Base-by-base conservation (phyloP, 441 rosid species). In the Pelargonium fulgidum region DNA sequence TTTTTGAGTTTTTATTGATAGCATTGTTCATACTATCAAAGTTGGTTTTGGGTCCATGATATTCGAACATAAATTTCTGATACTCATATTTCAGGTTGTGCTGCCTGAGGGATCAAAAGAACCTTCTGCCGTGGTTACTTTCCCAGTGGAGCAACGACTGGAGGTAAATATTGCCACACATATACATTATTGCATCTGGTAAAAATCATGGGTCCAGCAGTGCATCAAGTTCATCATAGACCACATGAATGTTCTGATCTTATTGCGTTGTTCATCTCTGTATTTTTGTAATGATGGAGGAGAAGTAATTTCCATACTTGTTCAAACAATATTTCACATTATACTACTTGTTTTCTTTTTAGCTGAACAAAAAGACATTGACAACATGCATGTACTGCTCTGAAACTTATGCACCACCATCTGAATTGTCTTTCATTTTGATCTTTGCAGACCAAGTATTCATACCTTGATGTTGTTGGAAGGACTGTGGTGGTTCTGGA, bases 381-480 rank as follows among this genome's bases (percentile, higher is more conserved):
- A 9, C 48, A 44, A 44, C 11, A 44, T 44, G 48, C 48, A 44
- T 44, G 48, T 66, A 26, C 56, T 13, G 14, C 20, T 61, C 41
- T 13, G 66, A 58, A 66, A 12, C 41, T 62, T 70, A 7, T 67
- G 54, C 26, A 1, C 52, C 14, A 47, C 54, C 17, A 9, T 68
- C 68, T 73, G 14, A 79, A 68, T 62, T 77, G 24, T 52, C 29
- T 70, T 50, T 20, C 71, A 47, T 70, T 63, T 73, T 68, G 16
- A 33, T 75, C 3, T 69, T 64, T 78, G 83, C 84, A 95, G 99
- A 88, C 82, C 76, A 95, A 95, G 80, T 95, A 89, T 75, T 86
- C 99, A 36, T 95, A 95, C 84, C 97, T 95, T 67, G 98, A 95
- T 84, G 87, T 92, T 16, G 90, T 95, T 75, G 98, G 97, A 75